Conservation (phyloP, 2,329 filamentous ascomycete species). For the Diplodia corticola region DNA sequence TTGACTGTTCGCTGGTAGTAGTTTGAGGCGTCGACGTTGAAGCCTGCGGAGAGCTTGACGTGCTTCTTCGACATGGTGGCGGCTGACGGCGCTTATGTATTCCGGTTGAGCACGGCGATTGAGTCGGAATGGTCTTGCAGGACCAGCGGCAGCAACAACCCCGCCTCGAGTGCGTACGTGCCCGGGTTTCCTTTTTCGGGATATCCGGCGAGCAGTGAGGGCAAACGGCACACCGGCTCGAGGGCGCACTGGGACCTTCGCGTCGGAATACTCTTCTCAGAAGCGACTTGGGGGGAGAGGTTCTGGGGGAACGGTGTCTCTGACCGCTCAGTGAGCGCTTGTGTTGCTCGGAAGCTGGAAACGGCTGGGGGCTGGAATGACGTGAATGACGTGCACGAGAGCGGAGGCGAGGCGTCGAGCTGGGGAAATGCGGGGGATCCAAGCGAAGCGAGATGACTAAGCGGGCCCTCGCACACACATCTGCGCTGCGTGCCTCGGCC, state of each 20-base stretch:
- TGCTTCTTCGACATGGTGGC: constrained; percentile 22
- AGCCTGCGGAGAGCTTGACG: constrained; percentile 21
- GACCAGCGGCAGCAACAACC: constrained; percentile 5
- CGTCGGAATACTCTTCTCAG: constrained; percentile 18
- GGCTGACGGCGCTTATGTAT: constrained; percentile 22
- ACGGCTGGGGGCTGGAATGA: too few relatives aligned
- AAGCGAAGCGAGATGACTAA: constrained; percentile 4
- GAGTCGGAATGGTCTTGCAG: constrained; percentile 8
- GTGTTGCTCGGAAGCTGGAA: not conserved
- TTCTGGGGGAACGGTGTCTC: not conserved
- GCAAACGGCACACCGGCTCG: constrained; percentile 6
- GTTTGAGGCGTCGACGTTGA: constrained; percentile 21
- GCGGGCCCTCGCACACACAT: not conserved
- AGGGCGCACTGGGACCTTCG: not conserved
- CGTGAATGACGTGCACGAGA: constrained; percentile 1
- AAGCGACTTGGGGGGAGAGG: not conserved
- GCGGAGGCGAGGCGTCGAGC: not conserved
- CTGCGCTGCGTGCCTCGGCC: too few relatives aligned
- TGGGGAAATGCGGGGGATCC: constrained; percentile 16
- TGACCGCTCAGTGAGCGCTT: not conserved
- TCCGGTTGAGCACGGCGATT: constrained; percentile 15
- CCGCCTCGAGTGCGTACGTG: constrained; percentile 15
- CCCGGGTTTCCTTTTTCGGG: constrained; percentile 20
- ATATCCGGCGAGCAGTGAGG: not conserved
- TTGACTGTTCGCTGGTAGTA: constrained; percentile 21